phyloP scores from a whole-genome alignment of 441 rosid genomes.

The Erodium moschatum region DNA sequence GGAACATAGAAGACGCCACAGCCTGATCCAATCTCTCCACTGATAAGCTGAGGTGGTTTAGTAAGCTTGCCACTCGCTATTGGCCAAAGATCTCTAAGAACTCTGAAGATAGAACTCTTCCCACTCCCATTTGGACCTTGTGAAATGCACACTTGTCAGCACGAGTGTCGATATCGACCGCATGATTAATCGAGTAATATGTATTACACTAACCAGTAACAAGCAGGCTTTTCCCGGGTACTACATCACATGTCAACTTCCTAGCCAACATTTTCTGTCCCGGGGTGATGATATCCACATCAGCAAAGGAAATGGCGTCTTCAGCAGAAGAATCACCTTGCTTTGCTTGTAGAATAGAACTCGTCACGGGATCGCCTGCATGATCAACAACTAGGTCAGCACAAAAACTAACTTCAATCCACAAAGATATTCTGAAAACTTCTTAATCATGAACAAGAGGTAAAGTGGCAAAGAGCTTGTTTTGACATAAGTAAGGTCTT shows the following conservation, averaged over 20 bases:
- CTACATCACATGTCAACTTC: constrained; percentile 71
- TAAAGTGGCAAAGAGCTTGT: too few relatives aligned
- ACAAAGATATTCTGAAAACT: too few relatives aligned
- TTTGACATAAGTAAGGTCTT: too few relatives aligned
- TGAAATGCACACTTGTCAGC: constrained; percentile 27
- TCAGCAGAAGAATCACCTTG: constrained; percentile 33
- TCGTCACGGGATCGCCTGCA: constrained; percentile 35
- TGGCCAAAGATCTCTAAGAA: constrained; percentile 94
- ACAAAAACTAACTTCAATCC: background rate
- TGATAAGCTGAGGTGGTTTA: constrained; percentile 53
- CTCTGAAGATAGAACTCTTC: constrained; percentile 93
- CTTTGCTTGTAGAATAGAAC: constrained; percentile 26
- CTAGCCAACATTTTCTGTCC: constrained; percentile 81
- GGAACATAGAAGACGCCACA: constrained; percentile 87
- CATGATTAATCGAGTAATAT: constrained; percentile 12
- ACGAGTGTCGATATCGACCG: constrained; percentile 21
- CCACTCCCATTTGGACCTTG: constrained; percentile 99
- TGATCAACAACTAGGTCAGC: constrained; percentile 21
- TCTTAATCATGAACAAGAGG: too few relatives aligned
- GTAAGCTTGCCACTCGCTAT: constrained; percentile 66
- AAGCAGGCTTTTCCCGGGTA: constrained; percentile 76
- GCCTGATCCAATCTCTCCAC: constrained; percentile 49
- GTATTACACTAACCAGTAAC: constrained; percentile 74
- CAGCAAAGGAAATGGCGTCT: constrained; percentile 62
- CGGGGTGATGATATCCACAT: constrained; percentile 87